Evolutionary conservation across 192 early-diverging fungal genomes (phyloP).

Genomic region (Lunasporangiospora selenospora): DNA sequence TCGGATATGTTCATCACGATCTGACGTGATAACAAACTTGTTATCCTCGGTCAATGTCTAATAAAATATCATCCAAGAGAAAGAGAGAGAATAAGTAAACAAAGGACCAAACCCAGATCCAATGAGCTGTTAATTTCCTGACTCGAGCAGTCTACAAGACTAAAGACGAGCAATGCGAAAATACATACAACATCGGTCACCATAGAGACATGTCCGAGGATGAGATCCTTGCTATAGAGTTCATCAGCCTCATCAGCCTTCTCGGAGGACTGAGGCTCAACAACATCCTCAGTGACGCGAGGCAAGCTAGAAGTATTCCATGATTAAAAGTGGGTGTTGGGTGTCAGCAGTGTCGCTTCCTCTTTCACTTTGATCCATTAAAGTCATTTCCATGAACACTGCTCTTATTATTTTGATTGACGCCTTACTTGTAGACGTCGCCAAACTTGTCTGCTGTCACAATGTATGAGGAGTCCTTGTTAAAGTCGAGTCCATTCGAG

Average conservation of each 20-base stretch:
- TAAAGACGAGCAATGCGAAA: not conserved
- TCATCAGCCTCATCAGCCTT: conserved; percentile 38
- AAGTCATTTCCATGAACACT: too few relatives aligned
- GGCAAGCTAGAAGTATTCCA: conserved; percentile 18
- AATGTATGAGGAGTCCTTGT: conserved; percentile 63
- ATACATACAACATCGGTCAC: conserved; percentile 80
- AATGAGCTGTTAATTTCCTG: too few relatives aligned
- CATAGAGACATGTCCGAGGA: conserved; percentile 95
- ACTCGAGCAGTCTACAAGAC: not conserved
- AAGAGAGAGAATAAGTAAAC: not conserved
- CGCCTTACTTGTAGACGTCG: conserved; percentile 81
- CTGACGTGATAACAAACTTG: conserved; percentile 84
- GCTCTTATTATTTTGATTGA: too few relatives aligned
- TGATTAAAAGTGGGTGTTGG: too few relatives aligned
- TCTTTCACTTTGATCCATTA: too few relatives aligned
- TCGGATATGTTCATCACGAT: conserved; percentile 98
- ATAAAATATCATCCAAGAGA: not conserved
- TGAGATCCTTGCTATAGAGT: conserved; percentile 46
- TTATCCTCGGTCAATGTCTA: conserved; percentile 67
- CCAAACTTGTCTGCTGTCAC: conserved; percentile 95
- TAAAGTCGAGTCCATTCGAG: conserved; percentile 76
- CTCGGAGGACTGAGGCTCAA: conserved; percentile 37
- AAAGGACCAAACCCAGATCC: too few relatives aligned
- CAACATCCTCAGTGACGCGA: conserved; percentile 31
- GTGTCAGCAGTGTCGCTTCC: too few relatives aligned